Percentiles rank a stretch among this genome's conserved stretches.
phyloP scores from a whole-genome alignment of 1,284 basidiomycete species.

The Cutaneotrichosporon curvatum region DNA sequence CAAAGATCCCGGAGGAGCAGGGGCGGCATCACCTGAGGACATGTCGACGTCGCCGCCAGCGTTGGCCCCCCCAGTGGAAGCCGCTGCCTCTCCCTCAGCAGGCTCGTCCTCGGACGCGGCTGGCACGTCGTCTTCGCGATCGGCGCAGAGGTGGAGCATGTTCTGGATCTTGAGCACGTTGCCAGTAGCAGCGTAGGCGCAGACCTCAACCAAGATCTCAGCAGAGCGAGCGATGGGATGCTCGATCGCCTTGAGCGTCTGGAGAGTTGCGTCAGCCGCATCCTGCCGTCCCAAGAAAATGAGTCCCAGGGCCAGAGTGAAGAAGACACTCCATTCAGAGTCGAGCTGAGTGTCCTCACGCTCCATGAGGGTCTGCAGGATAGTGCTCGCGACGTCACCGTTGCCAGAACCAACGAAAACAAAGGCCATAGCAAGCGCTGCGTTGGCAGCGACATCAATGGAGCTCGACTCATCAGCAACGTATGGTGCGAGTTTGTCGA shows the following conservation, averaged over 20 bases:
- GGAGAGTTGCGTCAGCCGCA: slow-evolving; percentile 86
- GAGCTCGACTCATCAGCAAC: slow-evolving; percentile 71
- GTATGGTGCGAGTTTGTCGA: slow-evolving; percentile 67
- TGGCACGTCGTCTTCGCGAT: slow-evolving; percentile 43
- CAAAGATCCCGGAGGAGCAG: slow-evolving; percentile 8
- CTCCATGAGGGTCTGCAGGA: slow-evolving; percentile 85
- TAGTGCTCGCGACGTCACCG: slow-evolving; percentile 83
- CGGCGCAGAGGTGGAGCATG: slow-evolving; percentile 88
- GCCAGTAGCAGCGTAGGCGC: slow-evolving; percentile 90
- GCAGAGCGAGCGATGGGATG: slow-evolving; percentile 87
- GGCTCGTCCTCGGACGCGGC: slow-evolving; percentile 24
- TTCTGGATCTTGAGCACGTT: slow-evolving; percentile 91
- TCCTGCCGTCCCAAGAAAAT: slow-evolving; percentile 92
- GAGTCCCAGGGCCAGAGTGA: slow-evolving; percentile 82
- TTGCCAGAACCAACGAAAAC: slow-evolving; percentile 93
- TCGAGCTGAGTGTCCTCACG: slow-evolving; percentile 66
- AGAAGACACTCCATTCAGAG: slow-evolving; percentile 90
- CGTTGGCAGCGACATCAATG: slow-evolving; percentile 83
- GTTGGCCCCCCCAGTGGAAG: slow-evolving; percentile 11
- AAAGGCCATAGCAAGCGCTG: slow-evolving; percentile 85
- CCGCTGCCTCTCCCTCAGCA: slow-evolving; percentile 24
- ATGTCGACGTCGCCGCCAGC: slow-evolving; percentile 27
- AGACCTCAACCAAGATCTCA: slow-evolving; percentile 87
- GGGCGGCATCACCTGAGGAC: slow-evolving; percentile 3
- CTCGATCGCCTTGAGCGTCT: slow-evolving; percentile 90